phyloP scores from a whole-genome alignment of 176 grass and related monocot genomes.

The Cymbopogon citratus region DNA sequence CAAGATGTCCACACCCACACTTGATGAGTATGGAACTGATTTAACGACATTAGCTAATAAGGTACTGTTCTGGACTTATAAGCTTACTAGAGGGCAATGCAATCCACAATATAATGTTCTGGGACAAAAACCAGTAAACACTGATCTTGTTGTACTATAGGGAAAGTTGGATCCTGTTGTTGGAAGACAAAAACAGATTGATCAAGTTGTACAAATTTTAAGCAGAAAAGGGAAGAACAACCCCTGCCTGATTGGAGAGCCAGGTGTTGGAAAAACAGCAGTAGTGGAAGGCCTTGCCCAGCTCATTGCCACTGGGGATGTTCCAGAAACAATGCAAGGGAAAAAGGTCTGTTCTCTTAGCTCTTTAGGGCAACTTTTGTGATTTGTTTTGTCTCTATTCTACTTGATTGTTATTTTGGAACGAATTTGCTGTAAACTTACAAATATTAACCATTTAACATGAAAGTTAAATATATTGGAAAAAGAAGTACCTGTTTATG shows the following conservation, averaged over 20 bases:
- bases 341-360: conserved; percentile 44
- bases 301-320: conserved; percentile 67
- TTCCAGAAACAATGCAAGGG: conserved; percentile 81
- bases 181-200: conserved; percentile 67
- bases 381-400: too few species aligned
- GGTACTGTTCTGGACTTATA: neutral
- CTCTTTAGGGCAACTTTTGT: neutral
- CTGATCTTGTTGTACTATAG: neutral
- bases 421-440: neutral
- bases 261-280: conserved; percentile 91
- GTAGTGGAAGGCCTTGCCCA: conserved; percentile 85
- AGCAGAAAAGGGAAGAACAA: conserved; percentile 76
- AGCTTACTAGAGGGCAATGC: neutral
- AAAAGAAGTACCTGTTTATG: too few species aligned
- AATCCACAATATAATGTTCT: neutral
- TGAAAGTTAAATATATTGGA: neutral
- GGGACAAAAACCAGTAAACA: neutral
- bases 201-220: conserved; percentile 72
- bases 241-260: conserved; percentile 77
- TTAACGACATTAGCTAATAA: neutral
- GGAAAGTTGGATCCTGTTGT: conserved; percentile 57
- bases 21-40: conserved; percentile 1
- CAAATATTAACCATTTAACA: neutral
- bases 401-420: neutral
- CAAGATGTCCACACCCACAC: neutral